Conservation (phyloP, 1,284 basidiomycete species). For the Coniferiporia weirii region DNA sequence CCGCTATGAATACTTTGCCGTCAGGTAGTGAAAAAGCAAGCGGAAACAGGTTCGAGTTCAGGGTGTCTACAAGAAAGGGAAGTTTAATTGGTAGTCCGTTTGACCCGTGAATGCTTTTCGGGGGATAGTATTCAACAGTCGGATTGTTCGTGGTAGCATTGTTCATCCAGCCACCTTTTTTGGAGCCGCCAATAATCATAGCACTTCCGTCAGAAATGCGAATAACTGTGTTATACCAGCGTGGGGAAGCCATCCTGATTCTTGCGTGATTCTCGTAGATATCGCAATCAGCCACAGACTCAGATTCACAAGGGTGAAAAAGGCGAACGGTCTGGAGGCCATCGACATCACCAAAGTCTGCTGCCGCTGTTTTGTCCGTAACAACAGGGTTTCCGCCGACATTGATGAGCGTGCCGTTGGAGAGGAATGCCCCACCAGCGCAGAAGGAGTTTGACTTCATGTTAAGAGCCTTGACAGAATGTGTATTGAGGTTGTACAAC, state of each 20-base stretch:
- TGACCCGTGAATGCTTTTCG: conserved; percentile 61
- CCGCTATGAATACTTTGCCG: conserved; percentile 70
- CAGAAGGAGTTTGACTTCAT: conserved; percentile 85
- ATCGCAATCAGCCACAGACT: conserved; percentile 44
- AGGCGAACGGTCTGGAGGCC: conserved; percentile 73
- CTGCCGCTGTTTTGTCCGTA: conserved; percentile 51
- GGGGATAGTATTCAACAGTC: conserved; percentile 75
- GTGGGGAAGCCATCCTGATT: conserved; percentile 64
- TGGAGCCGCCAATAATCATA: conserved; percentile 78
- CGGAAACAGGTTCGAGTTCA: conserved; percentile 80
- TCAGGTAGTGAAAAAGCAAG: conserved; percentile 72
- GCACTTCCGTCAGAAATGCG: conserved; percentile 71
- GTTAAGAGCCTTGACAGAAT: conserved; percentile 56
- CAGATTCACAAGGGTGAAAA: conserved; percentile 61
- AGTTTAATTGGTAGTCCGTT: conserved; percentile 60
- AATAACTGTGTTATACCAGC: conserved; percentile 73
- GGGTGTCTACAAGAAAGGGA: conserved; percentile 63
- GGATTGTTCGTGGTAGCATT: conserved; percentile 76
- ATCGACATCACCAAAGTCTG: conserved; percentile 71
- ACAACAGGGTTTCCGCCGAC: conserved; percentile 77
- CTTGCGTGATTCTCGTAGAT: conserved; percentile 62
- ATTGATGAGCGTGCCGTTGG: conserved; percentile 71
- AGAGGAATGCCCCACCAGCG: conserved; percentile 72
- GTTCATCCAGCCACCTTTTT: conserved; percentile 78
- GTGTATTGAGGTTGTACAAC: conserved; percentile 62